These are phyloP conservation scores for Dittrichia graveolens DNA, from an alignment of 129 eudicot species.

Conservation along the genomic window DNA sequence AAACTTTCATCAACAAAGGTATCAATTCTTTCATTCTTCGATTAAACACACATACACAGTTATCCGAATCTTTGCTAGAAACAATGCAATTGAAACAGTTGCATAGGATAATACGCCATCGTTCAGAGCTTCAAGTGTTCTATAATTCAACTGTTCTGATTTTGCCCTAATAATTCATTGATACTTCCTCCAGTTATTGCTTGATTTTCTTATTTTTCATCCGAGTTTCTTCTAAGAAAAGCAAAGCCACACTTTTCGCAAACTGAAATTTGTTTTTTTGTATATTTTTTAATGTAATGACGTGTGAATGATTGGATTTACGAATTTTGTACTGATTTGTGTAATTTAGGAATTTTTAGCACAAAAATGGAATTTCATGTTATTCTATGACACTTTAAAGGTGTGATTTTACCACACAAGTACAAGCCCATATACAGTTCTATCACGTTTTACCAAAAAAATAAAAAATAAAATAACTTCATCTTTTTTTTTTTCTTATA, in stretches of 20 bases:
- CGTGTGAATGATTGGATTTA: slow-evolving; percentile 23
- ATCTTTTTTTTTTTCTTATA: too few species aligned
- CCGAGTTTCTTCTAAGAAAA: slow-evolving; percentile 14
- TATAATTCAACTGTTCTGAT: not conserved
- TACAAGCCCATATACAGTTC: not conserved
- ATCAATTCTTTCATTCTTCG: not conserved
- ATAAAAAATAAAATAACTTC: too few species aligned
- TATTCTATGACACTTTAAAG: not conserved
- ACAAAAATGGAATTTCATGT: slow-evolving; percentile 16
- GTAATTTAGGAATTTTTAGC: not conserved
- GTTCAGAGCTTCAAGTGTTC: not conserved
- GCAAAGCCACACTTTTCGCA: slow-evolving; percentile 17
- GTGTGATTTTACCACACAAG: not conserved
- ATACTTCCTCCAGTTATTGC: not conserved
- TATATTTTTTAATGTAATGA: slow-evolving; percentile 4
- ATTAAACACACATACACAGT: slow-evolving; percentile 2
- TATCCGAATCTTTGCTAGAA: not conserved
- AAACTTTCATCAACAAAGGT: slow-evolving; percentile 40
- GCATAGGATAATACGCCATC: slow-evolving; percentile 22
- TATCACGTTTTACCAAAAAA: not conserved
- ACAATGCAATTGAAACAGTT: not conserved
- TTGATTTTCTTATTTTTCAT: not conserved
- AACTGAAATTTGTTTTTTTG: not conserved
- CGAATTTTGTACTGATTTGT: slow-evolving; percentile 22
- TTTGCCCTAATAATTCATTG: not conserved